phyloP scores from a whole-genome alignment of 2,329 filamentous ascomycete genomes.

The Aspergillus sp. region DNA sequence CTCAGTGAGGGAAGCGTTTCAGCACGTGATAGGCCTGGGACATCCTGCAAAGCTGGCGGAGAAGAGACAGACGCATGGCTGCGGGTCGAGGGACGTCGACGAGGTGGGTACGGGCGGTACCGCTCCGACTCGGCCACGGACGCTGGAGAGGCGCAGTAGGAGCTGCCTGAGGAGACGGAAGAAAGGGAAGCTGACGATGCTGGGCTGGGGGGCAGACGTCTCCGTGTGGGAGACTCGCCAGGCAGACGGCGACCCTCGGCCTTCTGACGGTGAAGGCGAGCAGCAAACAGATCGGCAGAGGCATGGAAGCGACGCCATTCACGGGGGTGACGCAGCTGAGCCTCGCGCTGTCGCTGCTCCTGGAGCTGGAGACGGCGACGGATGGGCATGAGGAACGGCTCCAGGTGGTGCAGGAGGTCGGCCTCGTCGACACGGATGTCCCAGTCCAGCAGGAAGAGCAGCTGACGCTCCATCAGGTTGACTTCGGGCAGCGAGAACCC shows the following conservation, averaged over 20 bases:
- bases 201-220: constrained; percentile 31
- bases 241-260: constrained; percentile 32
- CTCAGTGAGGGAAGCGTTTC: constrained; percentile 44
- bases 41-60: constrained; percentile 47
- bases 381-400: constrained; percentile 85
- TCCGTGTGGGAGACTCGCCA: constrained; percentile 12
- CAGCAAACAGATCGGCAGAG: constrained; percentile 38
- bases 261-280: constrained; percentile 41
- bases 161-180: constrained; percentile 20
- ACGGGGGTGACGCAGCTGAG: constrained; percentile 36
- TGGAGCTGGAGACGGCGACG: constrained; percentile 60
- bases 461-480: constrained; percentile 99
- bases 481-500: constrained; percentile 94
- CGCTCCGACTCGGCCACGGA: constrained; percentile 38
- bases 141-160: constrained; percentile 22
- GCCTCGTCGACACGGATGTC: constrained; percentile 82
- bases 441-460: constrained; percentile 93
- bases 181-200: constrained; percentile 27
- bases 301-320: constrained; percentile 42
- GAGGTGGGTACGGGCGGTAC: constrained; percentile 39
- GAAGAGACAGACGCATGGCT: constrained; percentile 41
- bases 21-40: constrained; percentile 45
- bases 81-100: constrained; percentile 33
- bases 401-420: constrained; percentile 83
- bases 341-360: constrained; percentile 51